Percentiles rank a stretch among this genome's conserved stretches.
Conservation (phyloP, 2,329 filamentous ascomycete genomes). For the Grosmannia huntii region DNA sequence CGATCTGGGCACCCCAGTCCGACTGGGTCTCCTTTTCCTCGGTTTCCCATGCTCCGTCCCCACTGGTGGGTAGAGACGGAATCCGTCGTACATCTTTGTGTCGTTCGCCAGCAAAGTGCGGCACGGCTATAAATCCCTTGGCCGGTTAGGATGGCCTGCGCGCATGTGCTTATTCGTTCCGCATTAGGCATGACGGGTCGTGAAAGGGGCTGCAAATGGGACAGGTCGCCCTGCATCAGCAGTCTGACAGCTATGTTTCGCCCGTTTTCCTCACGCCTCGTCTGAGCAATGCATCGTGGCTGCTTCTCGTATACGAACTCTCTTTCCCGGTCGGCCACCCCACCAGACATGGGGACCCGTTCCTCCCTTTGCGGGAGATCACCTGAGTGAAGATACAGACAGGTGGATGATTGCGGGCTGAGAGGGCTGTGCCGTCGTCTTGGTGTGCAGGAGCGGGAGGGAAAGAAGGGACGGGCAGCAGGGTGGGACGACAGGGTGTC, state of each 20-base stretch:
- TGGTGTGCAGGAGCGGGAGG: constrained; percentile 4
- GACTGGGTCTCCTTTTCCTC: background rate
- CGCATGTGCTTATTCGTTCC: background rate
- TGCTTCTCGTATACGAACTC: background rate
- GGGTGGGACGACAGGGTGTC: background rate
- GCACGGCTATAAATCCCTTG: background rate
- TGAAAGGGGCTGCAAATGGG: background rate
- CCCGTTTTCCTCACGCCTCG: background rate
- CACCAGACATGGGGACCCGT: background rate
- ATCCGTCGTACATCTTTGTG: no score
- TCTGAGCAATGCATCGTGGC: background rate
- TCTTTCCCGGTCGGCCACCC: background rate
- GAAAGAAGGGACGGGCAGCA: constrained; percentile 2
- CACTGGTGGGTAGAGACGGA: no score
- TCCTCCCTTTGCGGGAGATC: constrained; percentile 5
- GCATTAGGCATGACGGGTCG: background rate
- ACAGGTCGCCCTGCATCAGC: background rate
- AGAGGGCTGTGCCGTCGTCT: constrained; percentile 6
- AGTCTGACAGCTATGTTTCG: background rate
- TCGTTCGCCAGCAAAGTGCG: background rate
- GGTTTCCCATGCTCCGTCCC: no score
- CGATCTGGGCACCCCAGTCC: background rate
- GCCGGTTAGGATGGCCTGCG: background rate
- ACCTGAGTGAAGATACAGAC: background rate
- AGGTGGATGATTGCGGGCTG: constrained; percentile 1